A percentile compares a stretch with the other conserved stretches of the same genome.
Conservation (phyloP, 257 asterid species). For the Solanum pennellii region DNA sequence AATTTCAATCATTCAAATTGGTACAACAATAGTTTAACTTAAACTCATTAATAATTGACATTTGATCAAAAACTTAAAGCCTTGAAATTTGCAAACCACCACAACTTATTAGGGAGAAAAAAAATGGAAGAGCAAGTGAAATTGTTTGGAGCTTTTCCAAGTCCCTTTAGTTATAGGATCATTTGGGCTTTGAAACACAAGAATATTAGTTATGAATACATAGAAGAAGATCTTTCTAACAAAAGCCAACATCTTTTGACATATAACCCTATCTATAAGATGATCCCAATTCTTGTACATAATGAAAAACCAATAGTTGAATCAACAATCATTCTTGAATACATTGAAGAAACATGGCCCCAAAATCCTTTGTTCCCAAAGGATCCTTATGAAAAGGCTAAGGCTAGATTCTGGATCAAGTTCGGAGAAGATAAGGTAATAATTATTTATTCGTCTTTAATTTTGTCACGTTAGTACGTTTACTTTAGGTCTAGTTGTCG, state of each 20-base stretch:
- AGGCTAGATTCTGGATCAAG: conserved; percentile 20
- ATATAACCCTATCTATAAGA: conserved; percentile 13
- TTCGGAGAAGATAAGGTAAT: conserved; percentile 10
- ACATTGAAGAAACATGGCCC: conserved; percentile 25
- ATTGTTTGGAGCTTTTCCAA: conserved; percentile 13
- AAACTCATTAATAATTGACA: neutral
- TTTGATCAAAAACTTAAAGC: neutral
- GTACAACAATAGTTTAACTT: neutral
- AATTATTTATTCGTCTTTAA: neutral
- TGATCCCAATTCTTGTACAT: conserved; percentile 15
- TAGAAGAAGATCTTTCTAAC: conserved; percentile 15
- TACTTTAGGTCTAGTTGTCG: neutral
- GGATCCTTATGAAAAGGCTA: conserved; percentile 3
- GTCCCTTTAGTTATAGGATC: conserved; percentile 5
- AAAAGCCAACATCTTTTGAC: conserved; percentile 8
- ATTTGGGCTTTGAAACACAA: conserved; percentile 17
- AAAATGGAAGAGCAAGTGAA: conserved; percentile 12
- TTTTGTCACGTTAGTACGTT: neutral
- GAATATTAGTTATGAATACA: conserved; percentile 10
- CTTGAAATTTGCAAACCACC: neutral
- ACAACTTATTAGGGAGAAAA: neutral
- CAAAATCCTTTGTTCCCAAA: conserved; percentile 8
- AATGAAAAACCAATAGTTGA: conserved; percentile 14
- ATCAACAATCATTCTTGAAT: conserved; percentile 20
- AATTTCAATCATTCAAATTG: neutral